phyloP scores from a whole-genome alignment of 2,329 filamentous ascomycete species.

The Diaporthe australafricana region DNA sequence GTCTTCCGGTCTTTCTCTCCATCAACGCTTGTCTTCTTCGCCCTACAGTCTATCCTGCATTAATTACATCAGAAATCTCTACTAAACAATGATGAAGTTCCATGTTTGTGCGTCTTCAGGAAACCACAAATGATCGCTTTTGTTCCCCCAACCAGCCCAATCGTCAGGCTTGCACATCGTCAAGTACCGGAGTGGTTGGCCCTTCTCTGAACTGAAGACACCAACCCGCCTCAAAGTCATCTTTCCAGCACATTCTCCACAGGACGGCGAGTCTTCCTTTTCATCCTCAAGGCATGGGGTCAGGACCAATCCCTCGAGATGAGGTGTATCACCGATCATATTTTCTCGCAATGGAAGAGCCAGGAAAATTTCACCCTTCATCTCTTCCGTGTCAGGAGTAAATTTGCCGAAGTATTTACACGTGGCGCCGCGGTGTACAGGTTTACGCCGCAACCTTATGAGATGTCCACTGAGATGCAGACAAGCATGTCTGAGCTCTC shows the following conservation, averaged over 20 bases:
- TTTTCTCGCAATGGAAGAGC: constrained; percentile 16
- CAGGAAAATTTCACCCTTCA: not conserved
- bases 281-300: not conserved
- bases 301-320: constrained; percentile 20
- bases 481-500: constrained; percentile 23
- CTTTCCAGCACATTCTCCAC: constrained; percentile 2
- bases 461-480: not conserved
- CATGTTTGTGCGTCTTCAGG: not conserved
- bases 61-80: too few relatives aligned
- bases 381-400: not conserved
- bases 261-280: not conserved
- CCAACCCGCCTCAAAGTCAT: not conserved
- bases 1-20: not conserved
- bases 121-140: constrained; percentile 30
- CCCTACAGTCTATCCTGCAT: too few relatives aligned
- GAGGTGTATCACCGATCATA: fast-evolving
- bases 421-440: fast-evolving
- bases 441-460: not conserved
- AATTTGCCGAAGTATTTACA: not conserved
- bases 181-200: constrained; percentile 22
- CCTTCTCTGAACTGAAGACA: not conserved
- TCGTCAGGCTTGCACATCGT: constrained; percentile 18
- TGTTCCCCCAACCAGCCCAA: constrained; percentile 6
- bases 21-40: too few relatives aligned
- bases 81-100: not conserved